These are phyloP conservation scores for Chrysanthemum seticuspe DNA, from an alignment of 129 eudicot genomes.

Conservation along the genomic window DNA sequence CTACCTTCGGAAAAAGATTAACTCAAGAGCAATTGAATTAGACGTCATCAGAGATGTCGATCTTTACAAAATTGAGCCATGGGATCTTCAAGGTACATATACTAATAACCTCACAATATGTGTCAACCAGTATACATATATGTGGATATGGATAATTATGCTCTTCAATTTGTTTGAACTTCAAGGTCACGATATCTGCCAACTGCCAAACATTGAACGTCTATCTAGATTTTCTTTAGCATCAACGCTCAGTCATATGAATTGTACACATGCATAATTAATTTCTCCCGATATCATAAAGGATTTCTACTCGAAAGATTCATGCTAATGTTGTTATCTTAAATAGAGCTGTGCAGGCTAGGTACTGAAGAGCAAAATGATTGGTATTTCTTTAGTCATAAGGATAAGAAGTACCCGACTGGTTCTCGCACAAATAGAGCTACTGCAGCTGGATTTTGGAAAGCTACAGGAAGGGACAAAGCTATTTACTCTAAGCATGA, in stretches of 20 bases:
- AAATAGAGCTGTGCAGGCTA: slow-evolving; percentile 73
- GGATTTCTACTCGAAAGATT: background rate
- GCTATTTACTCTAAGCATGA: slow-evolving; percentile 81
- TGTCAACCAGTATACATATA: slow-evolving; percentile 1
- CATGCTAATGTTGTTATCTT: background rate
- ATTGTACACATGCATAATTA: background rate
- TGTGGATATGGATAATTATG: too few relatives aligned
- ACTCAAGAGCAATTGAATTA: slow-evolving; percentile 62
- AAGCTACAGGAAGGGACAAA: slow-evolving; percentile 94
- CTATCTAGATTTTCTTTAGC: too few relatives aligned
- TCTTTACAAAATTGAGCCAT: slow-evolving; percentile 93
- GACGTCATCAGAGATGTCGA: slow-evolving; percentile 87
- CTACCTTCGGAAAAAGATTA: slow-evolving; percentile 77
- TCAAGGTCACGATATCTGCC: too few relatives aligned
- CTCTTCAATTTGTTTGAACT: too few relatives aligned
- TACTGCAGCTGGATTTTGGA: slow-evolving; percentile 93
- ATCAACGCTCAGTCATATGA: background rate
- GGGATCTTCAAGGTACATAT: slow-evolving; percentile 61
- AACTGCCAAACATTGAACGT: too few relatives aligned
- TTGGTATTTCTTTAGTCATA: slow-evolving; percentile 93
- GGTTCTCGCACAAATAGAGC: slow-evolving; percentile 94
- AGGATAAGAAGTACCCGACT: slow-evolving; percentile 92
- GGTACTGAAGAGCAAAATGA: slow-evolving; percentile 88
- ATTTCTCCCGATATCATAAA: background rate
- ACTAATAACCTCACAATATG: background rate